Evolutionary conservation across 2,329 filamentous ascomycete species (phyloP), one percentile per base, ranked within the genome.

Genomic region (Pseudohalonectria lignicola): DNA sequence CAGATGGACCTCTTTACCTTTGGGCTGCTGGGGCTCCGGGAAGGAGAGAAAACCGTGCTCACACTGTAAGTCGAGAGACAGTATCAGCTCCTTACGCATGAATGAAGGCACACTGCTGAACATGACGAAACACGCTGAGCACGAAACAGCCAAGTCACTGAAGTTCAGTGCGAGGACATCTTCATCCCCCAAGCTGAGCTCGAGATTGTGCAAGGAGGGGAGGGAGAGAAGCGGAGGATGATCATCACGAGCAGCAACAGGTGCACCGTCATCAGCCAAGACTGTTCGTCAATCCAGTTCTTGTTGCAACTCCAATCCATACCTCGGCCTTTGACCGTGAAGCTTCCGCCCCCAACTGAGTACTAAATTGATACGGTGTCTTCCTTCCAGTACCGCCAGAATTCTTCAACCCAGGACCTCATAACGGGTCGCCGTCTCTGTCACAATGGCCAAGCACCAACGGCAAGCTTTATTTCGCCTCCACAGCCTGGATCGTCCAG

Each of bases 201-300:
- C 9, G 37, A 45, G 5, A 44, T 53, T 3, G 43, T 45, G 3
- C 39, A 45, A 15, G 33, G 45, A 17, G 12, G 21, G 2, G 12
- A 45, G 15, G 19, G 3, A 12, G 43, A 38, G 2, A 46, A 42
- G 23, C 41, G 44, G 25, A 42, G 49, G 8, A 44, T 53, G 9
- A 49, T 49, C 19, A 46, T 50, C 19, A 29, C 36, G 2, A 52
- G 47, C 31, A 41, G 45, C 2, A 50, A 52, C 20, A 32, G 40
- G 25, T 49, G 49, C 39, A 52, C 47, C 1, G 33, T 48, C 13
- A 34, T 51, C 12, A 47, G 42, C 17, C 49, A 53, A 31, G 23
- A 34, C 1, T 40, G 45, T 47, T 18, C 39, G 45, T 40, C 3
- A 21, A 34, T 2, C 33, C 10, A n/a, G n/a, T n/a, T n/a, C n/a